Conservation (phyloP, 805 yeast genomes). For the Saccharomycopsis javanensis region DNA sequence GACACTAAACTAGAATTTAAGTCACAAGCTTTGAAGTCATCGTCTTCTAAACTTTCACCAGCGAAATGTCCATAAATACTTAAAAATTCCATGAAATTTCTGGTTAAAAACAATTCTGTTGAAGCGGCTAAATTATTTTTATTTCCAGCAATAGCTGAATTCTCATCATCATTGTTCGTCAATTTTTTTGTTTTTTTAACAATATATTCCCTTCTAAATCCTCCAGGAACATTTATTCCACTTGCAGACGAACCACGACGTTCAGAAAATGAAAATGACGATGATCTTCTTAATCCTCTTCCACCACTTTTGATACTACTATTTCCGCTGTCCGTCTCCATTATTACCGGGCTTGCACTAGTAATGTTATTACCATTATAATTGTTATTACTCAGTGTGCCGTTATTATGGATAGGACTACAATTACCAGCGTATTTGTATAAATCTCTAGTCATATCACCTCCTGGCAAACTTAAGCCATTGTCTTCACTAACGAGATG, state of each 20-base stretch:
- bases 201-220: slow-evolving; percentile 65
- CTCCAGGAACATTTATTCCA: slow-evolving; percentile 69
- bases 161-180: neutral
- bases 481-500: slow-evolving; percentile 20
- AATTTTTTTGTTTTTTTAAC: slow-evolving; percentile 27
- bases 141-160: neutral
- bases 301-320: neutral
- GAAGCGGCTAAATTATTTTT: slow-evolving; percentile 23
- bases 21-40: slow-evolving; percentile 40
- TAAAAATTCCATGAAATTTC: slow-evolving; percentile 67
- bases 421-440: slow-evolving; percentile 22
- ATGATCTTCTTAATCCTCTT: slow-evolving; percentile 11
- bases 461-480: slow-evolving; percentile 24
- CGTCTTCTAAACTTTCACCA: slow-evolving; percentile 70
- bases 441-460: slow-evolving; percentile 31
- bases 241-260: slow-evolving; percentile 60
- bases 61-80: slow-evolving; percentile 81
- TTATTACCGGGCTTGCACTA: neutral
- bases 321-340: neutral
- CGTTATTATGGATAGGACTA: neutral
- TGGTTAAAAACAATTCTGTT: slow-evolving; percentile 37
- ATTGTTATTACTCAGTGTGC: slow-evolving; percentile 1
- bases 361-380: neutral
- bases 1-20: slow-evolving; percentile 27
- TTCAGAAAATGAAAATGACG: slow-evolving; percentile 20